Conservation (phyloP, 768 basidiomycete species). For the Scleroderma bovista region DNA sequence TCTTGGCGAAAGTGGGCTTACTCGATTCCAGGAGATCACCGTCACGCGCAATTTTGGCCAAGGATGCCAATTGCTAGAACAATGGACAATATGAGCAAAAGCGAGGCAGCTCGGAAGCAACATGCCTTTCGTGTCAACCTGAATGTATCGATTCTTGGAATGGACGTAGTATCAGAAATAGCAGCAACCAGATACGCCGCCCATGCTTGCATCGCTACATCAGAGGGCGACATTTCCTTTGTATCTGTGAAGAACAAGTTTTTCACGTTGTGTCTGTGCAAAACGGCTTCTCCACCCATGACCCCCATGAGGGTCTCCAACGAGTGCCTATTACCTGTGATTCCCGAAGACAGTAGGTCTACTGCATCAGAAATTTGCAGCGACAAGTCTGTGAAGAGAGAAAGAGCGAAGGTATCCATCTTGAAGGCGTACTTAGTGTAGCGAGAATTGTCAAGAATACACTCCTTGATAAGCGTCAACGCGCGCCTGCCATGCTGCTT, state of each 20-base stretch:
- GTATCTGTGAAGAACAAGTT: slow-evolving; percentile 29
- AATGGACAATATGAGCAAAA: background rate
- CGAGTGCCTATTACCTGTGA: slow-evolving; percentile 23
- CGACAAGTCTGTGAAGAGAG: slow-evolving; percentile 36
- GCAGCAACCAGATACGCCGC: slow-evolving; percentile 34
- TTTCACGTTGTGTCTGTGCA: slow-evolving; percentile 19
- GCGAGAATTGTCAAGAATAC: slow-evolving; percentile 26
- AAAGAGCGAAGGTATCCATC: slow-evolving; percentile 40
- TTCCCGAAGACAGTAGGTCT: slow-evolving; percentile 36
- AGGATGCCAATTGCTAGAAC: slow-evolving; percentile 36
- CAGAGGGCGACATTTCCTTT: slow-evolving; percentile 3
- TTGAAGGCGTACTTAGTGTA: slow-evolving; percentile 36
- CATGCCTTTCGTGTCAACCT: slow-evolving; percentile 29
- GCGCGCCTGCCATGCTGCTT: slow-evolving; percentile 8
- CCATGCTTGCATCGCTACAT: slow-evolving; percentile 41
- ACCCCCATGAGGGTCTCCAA: slow-evolving; percentile 28
- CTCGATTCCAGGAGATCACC: slow-evolving; percentile 43
- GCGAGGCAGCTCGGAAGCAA: background rate
- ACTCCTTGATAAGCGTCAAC: slow-evolving; percentile 11
- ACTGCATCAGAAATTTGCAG: slow-evolving; percentile 32
- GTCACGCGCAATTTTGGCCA: slow-evolving; percentile 43
- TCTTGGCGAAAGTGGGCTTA: slow-evolving; percentile 41
- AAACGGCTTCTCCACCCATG: slow-evolving; percentile 36
- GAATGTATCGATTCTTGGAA: slow-evolving; percentile 17
- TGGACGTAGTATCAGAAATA: slow-evolving; percentile 14